phyloP scores from a whole-genome alignment of 371 early-diverging fungal genomes.

The Smittium culicis region DNA sequence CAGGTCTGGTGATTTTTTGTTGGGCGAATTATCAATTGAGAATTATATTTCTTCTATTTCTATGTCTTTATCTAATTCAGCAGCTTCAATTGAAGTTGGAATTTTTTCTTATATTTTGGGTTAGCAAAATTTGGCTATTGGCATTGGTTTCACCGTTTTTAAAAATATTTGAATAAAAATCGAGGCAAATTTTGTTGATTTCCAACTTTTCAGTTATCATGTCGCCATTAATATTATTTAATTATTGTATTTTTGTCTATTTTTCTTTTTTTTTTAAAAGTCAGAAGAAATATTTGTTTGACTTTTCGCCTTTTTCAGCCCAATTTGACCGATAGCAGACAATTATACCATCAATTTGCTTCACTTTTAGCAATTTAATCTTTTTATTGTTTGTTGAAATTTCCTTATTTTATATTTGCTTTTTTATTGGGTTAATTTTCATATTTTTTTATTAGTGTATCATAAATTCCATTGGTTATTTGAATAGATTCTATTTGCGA shows the following conservation, averaged over 20 bases:
- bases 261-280: neutral
- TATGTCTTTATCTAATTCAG: neutral
- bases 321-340: neutral
- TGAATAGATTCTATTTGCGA: neutral
- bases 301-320: neutral
- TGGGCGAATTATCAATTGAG: neutral
- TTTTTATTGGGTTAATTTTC: neutral
- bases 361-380: neutral
- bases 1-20: neutral
- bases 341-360: neutral
- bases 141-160: neutral
- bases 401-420: no score
- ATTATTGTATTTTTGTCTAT: neutral
- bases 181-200: neutral
- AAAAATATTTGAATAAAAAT: constrained; percentile 1
- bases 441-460: neutral
- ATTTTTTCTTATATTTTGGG: neutral
- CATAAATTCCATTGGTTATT: neutral
- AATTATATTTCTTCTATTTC: neutral
- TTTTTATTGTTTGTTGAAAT: no score
- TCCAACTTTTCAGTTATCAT: neutral
- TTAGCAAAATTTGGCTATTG: neutral
- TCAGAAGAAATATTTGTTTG: constrained; percentile 1
- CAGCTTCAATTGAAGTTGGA: neutral
- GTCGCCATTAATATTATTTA: neutral